Evolutionary conservation across 2,329 filamentous ascomycete genomes (phyloP), one percentile per base, ranked within the genome.

Genomic region (Cephalotrichum gorgonifer): DNA sequence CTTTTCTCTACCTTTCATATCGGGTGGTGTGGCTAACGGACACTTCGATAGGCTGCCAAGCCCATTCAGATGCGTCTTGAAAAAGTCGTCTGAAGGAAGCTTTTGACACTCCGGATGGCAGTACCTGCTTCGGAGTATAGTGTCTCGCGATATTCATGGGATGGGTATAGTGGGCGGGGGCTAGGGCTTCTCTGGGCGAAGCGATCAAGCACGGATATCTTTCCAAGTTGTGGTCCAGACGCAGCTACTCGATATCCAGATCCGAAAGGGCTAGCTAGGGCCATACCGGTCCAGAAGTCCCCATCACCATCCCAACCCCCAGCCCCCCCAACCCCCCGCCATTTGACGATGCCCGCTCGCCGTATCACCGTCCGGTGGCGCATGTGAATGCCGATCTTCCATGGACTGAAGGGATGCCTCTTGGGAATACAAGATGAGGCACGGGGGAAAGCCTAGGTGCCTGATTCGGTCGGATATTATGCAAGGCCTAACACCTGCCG

Each of bases 1-100:
- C 56, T 23, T 15, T 15, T 28, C n/a, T 6, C 35, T 15, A n/a
- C 39, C 9, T 31, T 28, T 6, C 22, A 30, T 54, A 45, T n/a
- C n/a, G n/a, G n/a, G n/a, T 23, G 11, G 25, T 31, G 14, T 8
- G n/a, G 42, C 56, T 63, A 57, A 56, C 33, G 4, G 48, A 22
- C 43, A 9, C 48, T 51, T 33, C 12, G 23, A 23, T 54, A 89
- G 86, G 87, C 86, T 45, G 88, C 88, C 46, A 91, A 90, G 74
- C 88, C 88, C 0, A 94, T 95, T 51, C 84, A 90, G 64, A 86
- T 85, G 62, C 79, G 87, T 2, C 89, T 95, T 55, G 87, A 91
- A 59, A 90, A 89, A 64, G 84, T 77, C 15, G 72, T 68, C 6
- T 77, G 65, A 71, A 42, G 23, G 22, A 27, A 11, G 6, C 35